Evolutionary conservation across 257 asterid species (phyloP).

Genomic region (Agastache rugosa): DNA sequence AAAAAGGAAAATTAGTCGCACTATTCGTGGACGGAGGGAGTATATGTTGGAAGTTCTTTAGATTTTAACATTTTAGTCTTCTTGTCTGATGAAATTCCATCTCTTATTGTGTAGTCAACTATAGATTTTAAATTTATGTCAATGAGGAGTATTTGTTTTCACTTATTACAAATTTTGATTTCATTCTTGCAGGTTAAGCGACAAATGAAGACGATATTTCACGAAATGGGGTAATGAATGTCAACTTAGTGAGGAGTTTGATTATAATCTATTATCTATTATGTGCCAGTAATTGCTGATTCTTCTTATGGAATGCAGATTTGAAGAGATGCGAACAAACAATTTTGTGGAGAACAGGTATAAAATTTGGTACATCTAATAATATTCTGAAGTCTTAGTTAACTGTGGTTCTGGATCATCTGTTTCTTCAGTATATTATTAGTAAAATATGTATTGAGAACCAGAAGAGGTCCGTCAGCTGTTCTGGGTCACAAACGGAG

Average conservation of each 20-base stretch:
- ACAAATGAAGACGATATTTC: slow-evolving; percentile 90
- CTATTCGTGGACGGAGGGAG: too few species aligned
- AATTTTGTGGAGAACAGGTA: slow-evolving; percentile 98
- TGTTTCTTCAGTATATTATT: slow-evolving; percentile 10
- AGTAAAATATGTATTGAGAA: slow-evolving; percentile 6
- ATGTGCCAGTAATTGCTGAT: slow-evolving; percentile 18
- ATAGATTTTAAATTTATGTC: slow-evolving; percentile 14
- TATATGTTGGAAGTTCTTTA: slow-evolving; percentile 2
- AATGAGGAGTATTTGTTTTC: background rate
- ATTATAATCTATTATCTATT: slow-evolving; percentile 8
- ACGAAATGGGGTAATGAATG: slow-evolving; percentile 78
- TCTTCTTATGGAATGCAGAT: slow-evolving; percentile 53
- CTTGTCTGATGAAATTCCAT: background rate
- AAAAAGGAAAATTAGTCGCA: too few species aligned
- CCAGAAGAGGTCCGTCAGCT: slow-evolving; percentile 8
- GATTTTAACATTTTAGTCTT: slow-evolving; percentile 1
- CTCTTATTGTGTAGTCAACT: background rate
- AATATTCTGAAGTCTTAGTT: slow-evolving; percentile 13
- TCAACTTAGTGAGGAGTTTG: slow-evolving; percentile 18
- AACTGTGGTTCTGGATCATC: slow-evolving; percentile 16
- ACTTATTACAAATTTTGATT: background rate
- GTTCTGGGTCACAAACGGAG: background rate
- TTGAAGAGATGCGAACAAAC: slow-evolving; percentile 98
- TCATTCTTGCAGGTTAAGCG: slow-evolving; percentile 72
- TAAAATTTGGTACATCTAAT: slow-evolving; percentile 1